Evolutionary conservation across 2,329 filamentous ascomycete genomes (phyloP), one percentile per base, ranked within the genome.

Genomic region (Tolypocladium sp.): DNA sequence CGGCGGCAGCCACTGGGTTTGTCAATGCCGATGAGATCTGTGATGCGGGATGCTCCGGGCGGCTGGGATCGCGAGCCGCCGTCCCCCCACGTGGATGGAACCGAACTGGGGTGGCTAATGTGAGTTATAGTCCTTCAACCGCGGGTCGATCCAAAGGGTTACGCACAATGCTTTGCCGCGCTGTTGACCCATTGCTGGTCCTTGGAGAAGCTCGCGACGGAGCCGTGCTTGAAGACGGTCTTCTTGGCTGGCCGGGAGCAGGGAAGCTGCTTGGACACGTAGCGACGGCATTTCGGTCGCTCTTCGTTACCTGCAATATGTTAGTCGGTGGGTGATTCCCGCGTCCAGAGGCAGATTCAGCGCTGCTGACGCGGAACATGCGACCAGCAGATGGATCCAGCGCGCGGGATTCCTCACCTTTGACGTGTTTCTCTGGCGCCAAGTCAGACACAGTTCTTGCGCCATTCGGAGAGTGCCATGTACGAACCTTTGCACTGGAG

Each of bases 151-250:
- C 13, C 2, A 9, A 12, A 8, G 20, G 20, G 4, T 0, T 4
- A 64, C 72, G 58, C 59, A 75, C 73, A 74, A 38, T 73, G 66
- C 55, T 64, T 67, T 0, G 71, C 68, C 37, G 69, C 66, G 49
- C 69, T 73, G 9, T 69, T 71, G 9, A 74, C 72, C 73, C 72
- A 74, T 58, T 70, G 67, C 62, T 75, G 73, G 57, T 71, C 66
- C 5, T 66, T 68, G 55, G 71, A 67, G 49, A 76, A 71, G 9
- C 65, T 67, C 40, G 68, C 69, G 1, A 66, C 64, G 0, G 72
- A 69, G 13, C 71, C 68, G 51, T 74, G 72, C 6, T 70, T 69
- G 62, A 76, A 76, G 7, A 76, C 69, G 0, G 71, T 73, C 62
- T 66, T 69, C 49, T 69, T 72, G 0, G 64, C 64, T 1, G 74